Base-by-base conservation (phyloP, 164 flowering plant genomes). In the Aristolochia fimbriata region DNA sequence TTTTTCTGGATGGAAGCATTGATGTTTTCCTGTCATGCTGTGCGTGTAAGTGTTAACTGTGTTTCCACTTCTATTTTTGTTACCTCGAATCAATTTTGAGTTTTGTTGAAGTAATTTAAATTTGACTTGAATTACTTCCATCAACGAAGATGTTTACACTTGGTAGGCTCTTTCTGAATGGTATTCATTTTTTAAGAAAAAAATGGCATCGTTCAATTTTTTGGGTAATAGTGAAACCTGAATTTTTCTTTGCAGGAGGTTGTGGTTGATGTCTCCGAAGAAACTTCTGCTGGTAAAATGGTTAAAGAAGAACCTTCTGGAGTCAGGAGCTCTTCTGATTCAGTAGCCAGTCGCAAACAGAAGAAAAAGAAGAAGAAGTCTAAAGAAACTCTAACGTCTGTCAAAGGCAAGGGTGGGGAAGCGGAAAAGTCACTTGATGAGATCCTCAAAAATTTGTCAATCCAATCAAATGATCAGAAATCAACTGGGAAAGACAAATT, bases 311-410 rank as follows among this genome's bases (percentile, higher is more conserved):
- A 68, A 64, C 3, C 54, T 13, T 15, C 64, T 57, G 12, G 9
- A 20, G 31, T 22, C 19, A 78, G 74, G 62, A 69, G 37, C 59
- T 47, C 65, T 55, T 31, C 23, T 30, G 51, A 47, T 59, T 63
- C n/a, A 47, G 68, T 61, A 63, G 55, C 71, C 23, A 15, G 66
- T 70, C 68, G 48, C 55, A 88, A 82, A 69, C 68, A 83, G 58
- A 91, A 88, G 84, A 88, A 83, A 67, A 87, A 87, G 80, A 84
- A 83, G 78, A 91, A 82, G 70, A 69, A 59, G 63, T 49, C 21
- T 65, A 78, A 74, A 66, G 82, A 74, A 59, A 70, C 71, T 60
- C 52, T 61, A 25, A 31, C 55, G 62, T 58, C 73, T 23, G 47
- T 37, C 43, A 62, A 52, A 22, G 27, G 30, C 27, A 52, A 23